phyloP scores from a whole-genome alignment of 192 early-diverging fungal genomes.

The Entrophospora sp. region DNA sequence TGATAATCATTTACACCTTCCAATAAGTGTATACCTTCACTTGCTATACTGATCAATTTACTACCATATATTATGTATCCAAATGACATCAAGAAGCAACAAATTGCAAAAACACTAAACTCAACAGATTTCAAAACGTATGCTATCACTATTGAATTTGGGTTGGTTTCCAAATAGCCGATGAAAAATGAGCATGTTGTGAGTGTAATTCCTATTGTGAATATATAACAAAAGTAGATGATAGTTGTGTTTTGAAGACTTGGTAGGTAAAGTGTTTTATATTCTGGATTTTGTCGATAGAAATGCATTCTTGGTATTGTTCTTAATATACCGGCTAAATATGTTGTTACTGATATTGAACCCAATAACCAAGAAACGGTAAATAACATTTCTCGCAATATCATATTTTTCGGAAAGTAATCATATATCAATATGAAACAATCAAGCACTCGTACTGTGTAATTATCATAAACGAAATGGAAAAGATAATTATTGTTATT shows the following conservation, averaged over 20 bases:
- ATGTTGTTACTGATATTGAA: not conserved
- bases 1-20: not conserved
- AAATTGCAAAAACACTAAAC: not conserved
- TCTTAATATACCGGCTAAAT: not conserved
- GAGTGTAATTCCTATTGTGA: not conserved
- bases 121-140: not conserved
- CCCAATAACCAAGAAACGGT: not conserved
- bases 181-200: not conserved
- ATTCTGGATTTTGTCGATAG: not conserved
- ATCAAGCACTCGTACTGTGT: not conserved
- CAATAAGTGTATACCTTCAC: not conserved
- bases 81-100: not conserved
- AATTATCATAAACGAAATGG: no score
- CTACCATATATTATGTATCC: not conserved
- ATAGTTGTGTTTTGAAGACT: not conserved
- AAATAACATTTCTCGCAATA: not conserved
- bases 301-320: constrained; percentile 14
- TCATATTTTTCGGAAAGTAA: not conserved
- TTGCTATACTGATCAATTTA: not conserved
- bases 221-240: not conserved
- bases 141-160: not conserved
- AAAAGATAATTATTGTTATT: not conserved
- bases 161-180: not conserved
- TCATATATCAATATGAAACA: not conserved
- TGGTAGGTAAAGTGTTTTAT: constrained; percentile 3